Evolutionary conservation across 805 yeast genomes (phyloP).

Genomic region (Candida tammaniensis): DNA sequence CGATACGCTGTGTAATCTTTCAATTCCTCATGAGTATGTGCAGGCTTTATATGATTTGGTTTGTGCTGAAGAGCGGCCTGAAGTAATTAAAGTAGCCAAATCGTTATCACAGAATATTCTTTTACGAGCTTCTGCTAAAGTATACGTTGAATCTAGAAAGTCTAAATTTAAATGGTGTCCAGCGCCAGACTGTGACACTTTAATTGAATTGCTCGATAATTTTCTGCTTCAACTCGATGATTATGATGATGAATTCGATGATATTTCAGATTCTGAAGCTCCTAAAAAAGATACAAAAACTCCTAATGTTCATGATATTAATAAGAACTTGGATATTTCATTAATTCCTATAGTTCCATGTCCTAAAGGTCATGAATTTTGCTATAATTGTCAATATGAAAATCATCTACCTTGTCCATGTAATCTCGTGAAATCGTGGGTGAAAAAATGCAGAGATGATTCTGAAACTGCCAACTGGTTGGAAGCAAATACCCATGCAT

Average conservation of each 20-base stretch:
- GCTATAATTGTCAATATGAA: slow-evolving; percentile 71
- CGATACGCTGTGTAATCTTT: slow-evolving; percentile 48
- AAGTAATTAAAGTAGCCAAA: slow-evolving; percentile 2
- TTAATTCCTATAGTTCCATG: slow-evolving; percentile 71
- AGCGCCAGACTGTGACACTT: slow-evolving; percentile 68
- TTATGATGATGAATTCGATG: slow-evolving; percentile 19
- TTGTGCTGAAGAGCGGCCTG: slow-evolving; percentile 10
- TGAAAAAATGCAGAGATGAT: slow-evolving; percentile 76
- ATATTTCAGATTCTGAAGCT: slow-evolving; percentile 7
- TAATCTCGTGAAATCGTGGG: slow-evolving; percentile 64
- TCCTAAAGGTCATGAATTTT: slow-evolving; percentile 63
- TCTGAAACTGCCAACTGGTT: slow-evolving; percentile 90
- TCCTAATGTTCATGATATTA: neutral
- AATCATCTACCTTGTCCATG: slow-evolving; percentile 89
- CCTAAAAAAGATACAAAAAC: slow-evolving; percentile 3
- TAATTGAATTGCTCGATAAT: slow-evolving; percentile 39
- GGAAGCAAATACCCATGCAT: slow-evolving; percentile 74
- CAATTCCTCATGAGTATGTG: slow-evolving; percentile 43
- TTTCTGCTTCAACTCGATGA: slow-evolving; percentile 7
- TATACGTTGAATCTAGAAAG: slow-evolving; percentile 46
- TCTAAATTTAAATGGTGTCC: slow-evolving; percentile 75
- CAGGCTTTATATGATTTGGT: slow-evolving; percentile 12
- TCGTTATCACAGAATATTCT: slow-evolving; percentile 27
- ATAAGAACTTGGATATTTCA: slow-evolving; percentile 8
- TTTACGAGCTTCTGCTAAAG: slow-evolving; percentile 38